Evolutionary conservation across 176 grass and related monocot species (phyloP).

Genomic region (Tillandsia fasciculata): DNA sequence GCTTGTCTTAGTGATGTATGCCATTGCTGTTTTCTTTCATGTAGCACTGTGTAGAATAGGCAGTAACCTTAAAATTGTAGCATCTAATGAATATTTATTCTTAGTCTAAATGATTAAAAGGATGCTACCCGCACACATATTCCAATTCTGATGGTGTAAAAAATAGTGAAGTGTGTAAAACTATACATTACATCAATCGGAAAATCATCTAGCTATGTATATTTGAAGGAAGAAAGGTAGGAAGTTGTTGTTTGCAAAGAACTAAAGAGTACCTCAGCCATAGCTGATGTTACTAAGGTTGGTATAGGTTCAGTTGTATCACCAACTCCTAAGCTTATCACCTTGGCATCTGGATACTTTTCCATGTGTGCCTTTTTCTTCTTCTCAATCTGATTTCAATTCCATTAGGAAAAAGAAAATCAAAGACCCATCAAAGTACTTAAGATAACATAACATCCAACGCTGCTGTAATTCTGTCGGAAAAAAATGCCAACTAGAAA

Average conservation of each 20-base stretch:
- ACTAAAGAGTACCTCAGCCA: slow-evolving; percentile 60
- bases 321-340: slow-evolving; percentile 89
- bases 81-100: neutral
- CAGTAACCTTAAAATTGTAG: no score
- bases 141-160: neutral
- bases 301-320: slow-evolving; percentile 93
- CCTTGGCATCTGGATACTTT: slow-evolving; percentile 75
- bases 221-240: neutral
- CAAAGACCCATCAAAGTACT: neutral
- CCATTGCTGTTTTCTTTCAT: no score
- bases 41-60: no score
- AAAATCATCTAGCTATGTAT: no score
- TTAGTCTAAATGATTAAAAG: neutral
- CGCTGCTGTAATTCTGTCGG: neutral
- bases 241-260: slow-evolving; percentile 1
- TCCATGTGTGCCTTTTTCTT: slow-evolving; percentile 49
- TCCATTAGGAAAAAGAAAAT: neutral
- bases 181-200: no score
- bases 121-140: neutral
- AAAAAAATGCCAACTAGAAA: slow-evolving; percentile 2
- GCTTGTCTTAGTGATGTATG: no score
- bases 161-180: neutral
- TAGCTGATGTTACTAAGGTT: slow-evolving; percentile 56
- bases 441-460: neutral
- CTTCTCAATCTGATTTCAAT: slow-evolving; percentile 49